Evolutionary conservation across 2,329 filamentous ascomycete species (phyloP).

Genomic region (Rutstroemia sp.): DNA sequence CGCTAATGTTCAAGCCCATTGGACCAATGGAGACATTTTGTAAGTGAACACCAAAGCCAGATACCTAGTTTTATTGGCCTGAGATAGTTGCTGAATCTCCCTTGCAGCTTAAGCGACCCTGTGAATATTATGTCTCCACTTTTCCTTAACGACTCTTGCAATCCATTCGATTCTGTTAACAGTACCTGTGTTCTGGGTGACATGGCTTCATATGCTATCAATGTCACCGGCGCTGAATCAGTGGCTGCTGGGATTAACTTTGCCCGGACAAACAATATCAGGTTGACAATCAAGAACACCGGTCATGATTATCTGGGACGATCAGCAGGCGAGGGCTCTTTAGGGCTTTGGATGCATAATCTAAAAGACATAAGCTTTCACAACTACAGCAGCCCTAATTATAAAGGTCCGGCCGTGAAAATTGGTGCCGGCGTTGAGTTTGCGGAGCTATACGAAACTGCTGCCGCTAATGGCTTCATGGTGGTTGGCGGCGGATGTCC

Average conservation of each 20-base stretch:
- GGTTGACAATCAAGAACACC: conserved; percentile 45
- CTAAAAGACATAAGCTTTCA: conserved; percentile 40
- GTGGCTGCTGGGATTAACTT: conserved; percentile 32
- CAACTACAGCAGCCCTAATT: conserved; percentile 34
- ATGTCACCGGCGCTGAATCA: conserved; percentile 18
- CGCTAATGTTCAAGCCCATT: too few species aligned
- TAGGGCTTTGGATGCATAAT: conserved; percentile 49
- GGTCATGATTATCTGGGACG: conserved; percentile 52
- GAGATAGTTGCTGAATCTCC: too few species aligned
- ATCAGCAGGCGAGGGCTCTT: conserved; percentile 50
- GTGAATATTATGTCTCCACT: conserved; percentile 32
- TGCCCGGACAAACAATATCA: conserved; percentile 31
- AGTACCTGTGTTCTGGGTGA: conserved; percentile 33
- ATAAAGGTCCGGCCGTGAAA: conserved; percentile 44
- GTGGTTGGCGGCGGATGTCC: conserved; percentile 45
- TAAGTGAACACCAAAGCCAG: neutral
- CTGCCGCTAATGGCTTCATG: conserved; percentile 34
- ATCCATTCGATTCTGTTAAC: conserved; percentile 30
- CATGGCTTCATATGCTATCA: conserved; percentile 29
- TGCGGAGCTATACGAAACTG: conserved; percentile 37
- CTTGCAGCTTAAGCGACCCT: conserved; percentile 19
- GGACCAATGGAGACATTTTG: too few species aligned
- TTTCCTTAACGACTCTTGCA: conserved; percentile 34
- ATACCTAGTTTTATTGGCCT: too few species aligned
- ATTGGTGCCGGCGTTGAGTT: conserved; percentile 47